phyloP scores from a whole-genome alignment of 768 basidiomycete genomes.

The Russula emetica region DNA sequence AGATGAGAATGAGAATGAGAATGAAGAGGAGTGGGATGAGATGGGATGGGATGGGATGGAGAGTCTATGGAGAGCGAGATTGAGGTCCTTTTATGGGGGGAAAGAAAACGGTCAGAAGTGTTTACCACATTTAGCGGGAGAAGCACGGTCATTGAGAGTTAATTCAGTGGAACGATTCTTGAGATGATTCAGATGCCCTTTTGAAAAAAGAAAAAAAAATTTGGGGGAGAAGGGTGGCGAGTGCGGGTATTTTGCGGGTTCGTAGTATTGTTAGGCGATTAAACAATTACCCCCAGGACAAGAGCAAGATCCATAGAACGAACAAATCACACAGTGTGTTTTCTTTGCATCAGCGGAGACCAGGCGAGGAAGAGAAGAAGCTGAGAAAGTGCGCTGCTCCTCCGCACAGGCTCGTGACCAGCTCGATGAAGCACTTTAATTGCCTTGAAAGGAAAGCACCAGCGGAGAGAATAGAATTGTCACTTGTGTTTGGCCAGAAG shows the following conservation, averaged over 20 bases:
- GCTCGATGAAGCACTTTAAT: neutral
- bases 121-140: neutral
- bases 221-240: neutral
- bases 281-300: neutral
- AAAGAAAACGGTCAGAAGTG: neutral
- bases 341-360: neutral
- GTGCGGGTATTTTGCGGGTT: neutral
- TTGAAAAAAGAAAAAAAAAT: too few species aligned
- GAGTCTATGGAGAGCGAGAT: neutral
- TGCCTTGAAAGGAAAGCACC: slow-evolving; percentile 2
- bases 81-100: slow-evolving; percentile 1
- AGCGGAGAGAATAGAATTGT: neutral
- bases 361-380: neutral
- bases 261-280: neutral
- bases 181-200: neutral
- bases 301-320: neutral
- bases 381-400: slow-evolving; percentile 1
- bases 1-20: neutral
- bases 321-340: neutral
- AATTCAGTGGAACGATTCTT: slow-evolving; percentile 2
- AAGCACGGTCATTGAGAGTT: neutral
- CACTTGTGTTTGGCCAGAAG: neutral
- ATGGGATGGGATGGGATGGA: neutral
- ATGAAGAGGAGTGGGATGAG: neutral
- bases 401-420: slow-evolving; percentile 2